These are phyloP conservation scores for Apiotrichum laibachii DNA, from an alignment of 1,284 basidiomycete genomes.

Conservation along the genomic window DNA sequence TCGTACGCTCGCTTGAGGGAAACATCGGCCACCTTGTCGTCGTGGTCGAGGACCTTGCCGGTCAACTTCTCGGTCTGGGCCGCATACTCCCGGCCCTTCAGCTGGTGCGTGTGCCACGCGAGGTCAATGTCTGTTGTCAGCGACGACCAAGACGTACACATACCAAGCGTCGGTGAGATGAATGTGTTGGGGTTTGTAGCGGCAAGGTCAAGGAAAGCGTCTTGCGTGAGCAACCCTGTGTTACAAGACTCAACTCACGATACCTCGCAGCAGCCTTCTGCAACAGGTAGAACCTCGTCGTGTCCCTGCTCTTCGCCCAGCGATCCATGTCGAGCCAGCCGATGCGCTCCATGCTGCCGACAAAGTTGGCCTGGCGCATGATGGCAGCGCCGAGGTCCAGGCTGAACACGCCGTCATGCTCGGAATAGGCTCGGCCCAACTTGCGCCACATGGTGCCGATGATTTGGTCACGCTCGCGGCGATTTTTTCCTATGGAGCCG, in stretches of 20 bases:
- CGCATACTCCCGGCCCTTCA: slow-evolving; percentile 28
- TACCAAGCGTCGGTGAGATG: slow-evolving; percentile 28
- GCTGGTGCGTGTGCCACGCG: slow-evolving; percentile 50
- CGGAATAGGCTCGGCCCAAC: slow-evolving; percentile 7
- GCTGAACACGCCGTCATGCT: slow-evolving; percentile 13
- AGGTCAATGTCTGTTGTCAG: slow-evolving; percentile 45
- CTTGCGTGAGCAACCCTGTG: slow-evolving; percentile 9
- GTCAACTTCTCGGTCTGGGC: slow-evolving; percentile 22
- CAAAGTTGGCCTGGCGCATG: slow-evolving; percentile 35
- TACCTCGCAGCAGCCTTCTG: slow-evolving; percentile 39
- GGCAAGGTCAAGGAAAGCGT: slow-evolving; percentile 44
- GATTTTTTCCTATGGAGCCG: too few relatives aligned
- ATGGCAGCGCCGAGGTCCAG: slow-evolving; percentile 32
- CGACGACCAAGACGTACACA: slow-evolving; percentile 12
- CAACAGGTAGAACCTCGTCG: slow-evolving; percentile 16
- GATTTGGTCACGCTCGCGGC: too few relatives aligned
- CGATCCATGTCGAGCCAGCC: slow-evolving; percentile 33
- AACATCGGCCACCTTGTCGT: slow-evolving; percentile 36
- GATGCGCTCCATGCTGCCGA: slow-evolving; percentile 33
- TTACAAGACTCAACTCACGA: slow-evolving; percentile 23
- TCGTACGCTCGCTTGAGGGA: slow-evolving; percentile 25
- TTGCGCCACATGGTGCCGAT: background rate
- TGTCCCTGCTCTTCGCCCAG: slow-evolving; percentile 15
- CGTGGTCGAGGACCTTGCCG: slow-evolving; percentile 32
- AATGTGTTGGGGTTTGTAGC: slow-evolving; percentile 19